Evolutionary conservation across 495 filamentous ascomycete species (phyloP), one percentile per base, ranked within the genome.

Genomic region (Achaetomiella virescens): DNA sequence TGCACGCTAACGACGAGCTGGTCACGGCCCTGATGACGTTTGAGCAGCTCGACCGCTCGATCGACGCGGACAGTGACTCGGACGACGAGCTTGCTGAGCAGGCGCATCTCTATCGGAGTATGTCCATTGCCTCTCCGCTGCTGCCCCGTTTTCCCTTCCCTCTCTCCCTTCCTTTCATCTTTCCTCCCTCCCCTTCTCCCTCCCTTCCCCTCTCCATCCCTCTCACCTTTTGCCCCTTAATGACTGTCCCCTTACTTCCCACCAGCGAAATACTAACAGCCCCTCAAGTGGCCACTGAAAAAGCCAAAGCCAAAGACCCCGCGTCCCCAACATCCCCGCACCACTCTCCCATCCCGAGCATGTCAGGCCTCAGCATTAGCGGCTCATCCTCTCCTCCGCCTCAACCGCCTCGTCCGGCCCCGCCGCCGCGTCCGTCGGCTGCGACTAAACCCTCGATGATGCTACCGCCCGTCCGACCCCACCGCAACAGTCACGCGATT

Each of bases 21-120:
- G 87, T 97, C 42, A 85, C 83, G n/a, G 91, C 91, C 2, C 75
- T 99, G 53, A 95, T 93, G 83, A 86, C 91, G 0, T 99, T 89
- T 66, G 93, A 97, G 70, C 87, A 95, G 48, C 78, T 96, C 22
- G 91, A 99, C 67, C 91, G 93, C 60, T 96, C 93, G 57, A 86
- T 97, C 55, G 91, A 97, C 57, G 90, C 95, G 46, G 93, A 99
- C 69, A 95, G 90, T 61, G 95, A 99, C 66, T 96, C 90, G 48
- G 95, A 97, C 46, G 81, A 82, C 46, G 82, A 85, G 47, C 55
- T 83, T 21, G 77, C 78, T 24, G 72, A 77, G 48, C 80, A 81
- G 58, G 76, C 78, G 3, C 78, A 81, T 50, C 66, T 78, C 31
- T 81, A 81, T 55, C 73, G 75, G 31, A 77, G 78, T 76, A 67